Conservation (phyloP, 352 stramenopile genomes). For the Globisporangium spiculum region DNA sequence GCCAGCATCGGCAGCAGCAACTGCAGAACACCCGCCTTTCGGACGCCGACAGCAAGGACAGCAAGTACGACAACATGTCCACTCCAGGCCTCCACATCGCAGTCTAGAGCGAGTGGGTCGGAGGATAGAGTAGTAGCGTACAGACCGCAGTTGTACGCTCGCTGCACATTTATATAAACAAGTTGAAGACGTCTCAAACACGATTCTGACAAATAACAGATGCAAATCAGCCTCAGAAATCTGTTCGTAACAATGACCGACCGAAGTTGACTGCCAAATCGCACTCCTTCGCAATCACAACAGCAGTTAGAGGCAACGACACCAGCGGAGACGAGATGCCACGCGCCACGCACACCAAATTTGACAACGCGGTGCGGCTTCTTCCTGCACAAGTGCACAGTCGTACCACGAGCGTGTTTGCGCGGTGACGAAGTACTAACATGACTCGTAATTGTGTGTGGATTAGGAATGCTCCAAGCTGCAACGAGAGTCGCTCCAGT, state of each 20-base stretch:
- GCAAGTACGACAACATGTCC: conserved; percentile 15
- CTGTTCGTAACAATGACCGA: too few species aligned
- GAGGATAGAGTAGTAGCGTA: too few species aligned
- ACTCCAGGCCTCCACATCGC: conserved; percentile 11
- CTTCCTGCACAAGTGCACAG: background rate
- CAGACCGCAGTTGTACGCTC: too few species aligned
- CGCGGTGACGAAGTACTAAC: too few species aligned
- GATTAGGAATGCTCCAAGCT: conserved; percentile 60
- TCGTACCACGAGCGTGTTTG: background rate
- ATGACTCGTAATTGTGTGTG: background rate
- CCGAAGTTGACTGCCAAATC: too few species aligned
- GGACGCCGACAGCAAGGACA: background rate
- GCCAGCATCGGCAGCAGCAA: too few species aligned
- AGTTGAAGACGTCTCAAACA: too few species aligned
- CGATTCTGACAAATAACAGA: too few species aligned
- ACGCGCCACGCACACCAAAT: conserved; percentile 25
- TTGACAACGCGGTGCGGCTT: conserved; percentile 38
- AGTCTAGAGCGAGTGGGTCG: conserved; percentile 1
- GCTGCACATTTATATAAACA: too few species aligned
- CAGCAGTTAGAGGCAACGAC: background rate
- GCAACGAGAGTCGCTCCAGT: conserved; percentile 70
- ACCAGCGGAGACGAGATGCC: conserved; percentile 2
- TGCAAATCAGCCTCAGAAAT: too few species aligned
- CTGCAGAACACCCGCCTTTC: conserved; percentile 3
- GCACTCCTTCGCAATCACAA: too few species aligned